phyloP scores from a whole-genome alignment of 2,329 filamentous ascomycete genomes.

The Penicillium hesseltinei region DNA sequence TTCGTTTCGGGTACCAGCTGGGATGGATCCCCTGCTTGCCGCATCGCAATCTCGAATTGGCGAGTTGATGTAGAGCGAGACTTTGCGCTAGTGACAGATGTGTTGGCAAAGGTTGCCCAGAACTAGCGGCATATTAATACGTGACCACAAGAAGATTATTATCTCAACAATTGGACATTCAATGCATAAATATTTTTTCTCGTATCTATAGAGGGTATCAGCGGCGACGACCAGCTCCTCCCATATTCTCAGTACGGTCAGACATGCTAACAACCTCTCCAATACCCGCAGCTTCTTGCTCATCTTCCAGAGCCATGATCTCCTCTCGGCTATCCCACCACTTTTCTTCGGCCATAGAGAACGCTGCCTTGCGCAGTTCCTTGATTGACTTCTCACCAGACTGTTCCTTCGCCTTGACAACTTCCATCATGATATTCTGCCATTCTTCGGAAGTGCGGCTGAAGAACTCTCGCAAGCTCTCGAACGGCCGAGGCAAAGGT shows the following conservation, averaged over 20 bases:
- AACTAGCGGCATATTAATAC: background rate
- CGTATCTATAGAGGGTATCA: slow-evolving; percentile 18
- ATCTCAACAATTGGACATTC: background rate
- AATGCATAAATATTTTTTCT: background rate
- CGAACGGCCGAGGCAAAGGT: slow-evolving; percentile 78
- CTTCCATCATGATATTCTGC: slow-evolving; percentile 82
- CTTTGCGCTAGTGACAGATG: slow-evolving; percentile 60
- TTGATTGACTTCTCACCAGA: slow-evolving; percentile 65
- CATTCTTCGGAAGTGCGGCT: slow-evolving; percentile 81
- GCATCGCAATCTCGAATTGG: slow-evolving; percentile 89
- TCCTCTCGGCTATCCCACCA: slow-evolving; percentile 99
- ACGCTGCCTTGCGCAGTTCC: slow-evolving; percentile 88
- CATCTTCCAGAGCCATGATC: slow-evolving; percentile 85
- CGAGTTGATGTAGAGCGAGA: slow-evolving; percentile 69
- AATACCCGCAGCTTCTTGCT: slow-evolving; percentile 93
- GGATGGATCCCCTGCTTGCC: slow-evolving; percentile 68
- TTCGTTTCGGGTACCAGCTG: slow-evolving; percentile 82
- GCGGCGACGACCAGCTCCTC: slow-evolving; percentile 47
- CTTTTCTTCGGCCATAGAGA: slow-evolving; percentile 88
- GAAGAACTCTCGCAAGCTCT: slow-evolving; percentile 89
- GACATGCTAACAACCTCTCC: slow-evolving; percentile 88
- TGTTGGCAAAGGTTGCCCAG: slow-evolving; percentile 55
- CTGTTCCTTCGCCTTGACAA: slow-evolving; percentile 65
- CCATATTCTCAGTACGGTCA: slow-evolving; percentile 61
- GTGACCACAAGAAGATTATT: background rate